phyloP scores from a whole-genome alignment of 2,329 filamentous ascomycete species.

The Xylaria sp. region DNA sequence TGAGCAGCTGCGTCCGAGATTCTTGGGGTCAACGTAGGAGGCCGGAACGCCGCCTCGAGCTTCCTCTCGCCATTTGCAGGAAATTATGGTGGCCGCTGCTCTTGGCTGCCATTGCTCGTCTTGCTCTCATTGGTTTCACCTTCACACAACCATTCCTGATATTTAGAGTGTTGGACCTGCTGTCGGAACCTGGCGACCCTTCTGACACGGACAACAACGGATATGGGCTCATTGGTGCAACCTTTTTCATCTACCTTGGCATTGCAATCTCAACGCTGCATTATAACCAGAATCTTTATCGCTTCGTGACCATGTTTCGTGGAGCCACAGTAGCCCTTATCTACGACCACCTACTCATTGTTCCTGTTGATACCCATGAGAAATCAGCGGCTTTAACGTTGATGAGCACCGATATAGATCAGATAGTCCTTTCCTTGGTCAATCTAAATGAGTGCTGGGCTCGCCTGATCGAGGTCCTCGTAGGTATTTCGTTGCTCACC shows the following conservation, averaged over 20 bases:
- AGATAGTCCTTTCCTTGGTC: not conserved
- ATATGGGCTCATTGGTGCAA: conserved; percentile 1
- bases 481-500: no score
- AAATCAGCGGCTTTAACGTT: conserved; percentile 3
- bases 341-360: no score
- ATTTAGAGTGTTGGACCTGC: not conserved
- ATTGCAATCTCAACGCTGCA: not conserved
- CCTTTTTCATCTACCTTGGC: conserved; percentile 2
- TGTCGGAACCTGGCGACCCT: no score
- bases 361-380: not conserved
- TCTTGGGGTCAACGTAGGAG: no score
- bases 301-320: not conserved
- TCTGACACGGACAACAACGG: not conserved
- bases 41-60: no score
- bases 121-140: conserved; percentile 1
- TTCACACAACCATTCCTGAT: conserved; percentile 6
- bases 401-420: conserved; percentile 16
- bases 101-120: not conserved
- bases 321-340: no score
- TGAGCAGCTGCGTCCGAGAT: no score
- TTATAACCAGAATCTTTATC: conserved; percentile 9
- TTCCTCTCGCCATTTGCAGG: no score
- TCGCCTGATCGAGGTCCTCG: no score
- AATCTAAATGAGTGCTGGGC: no score
- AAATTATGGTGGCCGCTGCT: not conserved